Percentiles rank a stretch among this genome's conserved stretches.
These are phyloP conservation scores for Aspergillus floridensis DNA, from an alignment of 2,329 filamentous ascomycete species.

Conservation along the genomic window DNA sequence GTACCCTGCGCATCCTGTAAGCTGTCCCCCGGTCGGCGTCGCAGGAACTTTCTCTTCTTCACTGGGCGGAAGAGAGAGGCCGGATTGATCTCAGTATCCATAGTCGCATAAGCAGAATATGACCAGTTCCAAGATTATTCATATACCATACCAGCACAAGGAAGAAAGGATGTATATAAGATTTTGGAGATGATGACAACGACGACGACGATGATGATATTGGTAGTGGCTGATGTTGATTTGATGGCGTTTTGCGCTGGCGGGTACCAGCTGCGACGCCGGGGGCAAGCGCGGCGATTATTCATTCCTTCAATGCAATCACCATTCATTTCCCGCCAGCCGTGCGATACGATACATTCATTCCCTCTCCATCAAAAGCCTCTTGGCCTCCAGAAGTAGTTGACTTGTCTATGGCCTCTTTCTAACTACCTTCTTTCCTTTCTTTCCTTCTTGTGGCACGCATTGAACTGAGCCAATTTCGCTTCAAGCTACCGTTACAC, in stretches of 20 bases:
- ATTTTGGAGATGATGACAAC: background rate
- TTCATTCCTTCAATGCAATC: background rate
- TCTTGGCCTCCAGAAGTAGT: background rate
- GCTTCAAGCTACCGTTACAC: background rate
- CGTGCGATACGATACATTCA: background rate
- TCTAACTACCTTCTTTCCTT: background rate
- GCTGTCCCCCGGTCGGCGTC: slow-evolving; percentile 39
- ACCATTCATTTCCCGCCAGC: background rate
- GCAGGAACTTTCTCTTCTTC: slow-evolving; percentile 53
- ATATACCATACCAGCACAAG: background rate
- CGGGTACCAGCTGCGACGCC: background rate
- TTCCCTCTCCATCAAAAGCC: background rate
- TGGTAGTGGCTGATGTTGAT: background rate
- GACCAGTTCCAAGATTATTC: background rate
- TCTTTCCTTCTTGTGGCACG: background rate
- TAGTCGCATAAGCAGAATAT: slow-evolving; percentile 12
- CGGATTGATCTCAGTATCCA: slow-evolving; percentile 29
- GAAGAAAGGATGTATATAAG: background rate
- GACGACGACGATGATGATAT: background rate
- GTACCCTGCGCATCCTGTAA: slow-evolving; percentile 10
- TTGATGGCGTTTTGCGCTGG: background rate
- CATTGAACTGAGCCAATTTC: background rate
- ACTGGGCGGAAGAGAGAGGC: slow-evolving; percentile 44
- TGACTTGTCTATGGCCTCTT: background rate
- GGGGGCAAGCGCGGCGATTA: background rate